Base-by-base conservation (phyloP, 129 eudicot genomes). In the Flaveria brownii region DNA sequence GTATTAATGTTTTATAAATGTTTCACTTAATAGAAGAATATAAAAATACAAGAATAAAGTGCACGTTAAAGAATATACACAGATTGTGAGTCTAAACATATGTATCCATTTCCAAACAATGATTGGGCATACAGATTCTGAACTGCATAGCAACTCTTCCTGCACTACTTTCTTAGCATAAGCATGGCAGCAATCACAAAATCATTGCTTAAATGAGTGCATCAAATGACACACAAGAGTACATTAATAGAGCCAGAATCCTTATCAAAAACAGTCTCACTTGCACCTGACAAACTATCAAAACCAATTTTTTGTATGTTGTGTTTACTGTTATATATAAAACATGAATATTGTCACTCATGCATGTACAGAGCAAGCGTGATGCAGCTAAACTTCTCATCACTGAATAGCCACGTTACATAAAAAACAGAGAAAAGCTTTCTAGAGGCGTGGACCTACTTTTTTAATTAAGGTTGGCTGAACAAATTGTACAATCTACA, bases 41-140 rank as follows among this genome's bases (percentile, higher is more conserved):
- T 55, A 72, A 54, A 72, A 57, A 73, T 41, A 25, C 0, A 17
- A 42, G 15, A 15, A 42, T 10, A 42, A 22, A 45, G 14, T 57
- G 77, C 23, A 22, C 8, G 7, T 73, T 12, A 74, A 60, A 60
- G 60, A 60, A 61, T 33, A 57, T 26, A 61, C 16, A 74, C 25
- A 61, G 51, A 55, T 54, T 33, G 36, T n/a, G 33, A 54, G 51
- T 50, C 46, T 50, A 14, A 71, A 49, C 26, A 18, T 47, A 72
- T 41, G 16, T 14, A 73, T 73, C 9, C 54, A 39, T n/a, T 54
- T 17, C 18, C 51, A 30, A 64, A 13, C 46, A 33, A 30, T 64
- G n/a, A 5, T 33, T 33, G 49, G 15, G 70, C 70, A 64, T 61
- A 28, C 68, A 26, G 68, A 64, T 26, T 7, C 47, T 14, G 47